These are phyloP conservation scores for Suillus decipiens DNA, from an alignment of 768 basidiomycete genomes.

Conservation along the genomic window DNA sequence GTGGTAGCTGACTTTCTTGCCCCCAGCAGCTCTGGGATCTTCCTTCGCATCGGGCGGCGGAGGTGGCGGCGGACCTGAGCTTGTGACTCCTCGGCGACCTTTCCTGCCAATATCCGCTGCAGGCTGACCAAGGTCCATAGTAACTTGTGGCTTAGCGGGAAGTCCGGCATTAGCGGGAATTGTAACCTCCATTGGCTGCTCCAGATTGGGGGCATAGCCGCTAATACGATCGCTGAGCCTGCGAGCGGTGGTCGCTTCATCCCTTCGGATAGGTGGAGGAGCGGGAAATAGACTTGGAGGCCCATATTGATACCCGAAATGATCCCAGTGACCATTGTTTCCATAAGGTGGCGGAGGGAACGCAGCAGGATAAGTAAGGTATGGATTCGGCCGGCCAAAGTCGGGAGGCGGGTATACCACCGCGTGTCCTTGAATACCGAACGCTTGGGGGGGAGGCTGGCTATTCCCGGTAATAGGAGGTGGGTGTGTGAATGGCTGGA, in stretches of 20 bases:
- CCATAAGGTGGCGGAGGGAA: conserved; percentile 42
- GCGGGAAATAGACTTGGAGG: conserved; percentile 36
- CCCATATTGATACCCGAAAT: conserved; percentile 43
- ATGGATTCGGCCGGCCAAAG: conserved; percentile 41
- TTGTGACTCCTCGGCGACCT: conserved; percentile 39
- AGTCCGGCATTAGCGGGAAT: conserved; percentile 71
- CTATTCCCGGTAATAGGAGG: conserved; percentile 66
- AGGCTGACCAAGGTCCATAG: conserved; percentile 45
- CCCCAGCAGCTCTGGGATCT: conserved; percentile 88
- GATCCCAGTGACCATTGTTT: conserved; percentile 46
- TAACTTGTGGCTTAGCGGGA: conserved; percentile 73
- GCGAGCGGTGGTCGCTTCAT: conserved; percentile 59
- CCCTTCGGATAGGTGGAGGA: conserved; percentile 49
- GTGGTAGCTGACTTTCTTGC: conserved; percentile 89
- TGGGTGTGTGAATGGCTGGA: conserved; percentile 82
- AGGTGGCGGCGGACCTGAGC: conserved; percentile 64
- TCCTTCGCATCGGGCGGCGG: conserved; percentile 89
- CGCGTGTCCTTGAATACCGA: conserved; percentile 67
- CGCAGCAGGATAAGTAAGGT: conserved; percentile 38
- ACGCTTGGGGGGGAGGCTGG: conserved; percentile 84
- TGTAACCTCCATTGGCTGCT: conserved; percentile 41
- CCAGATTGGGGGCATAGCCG: conserved; percentile 62
- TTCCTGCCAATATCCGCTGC: conserved; percentile 32
- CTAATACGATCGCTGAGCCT: conserved; percentile 81
- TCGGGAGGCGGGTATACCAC: conserved; percentile 49